Evolutionary conservation across 2,329 filamentous ascomycete genomes (phyloP), one percentile per base, ranked within the genome.

Genomic region (Fusarium sublunatum): DNA sequence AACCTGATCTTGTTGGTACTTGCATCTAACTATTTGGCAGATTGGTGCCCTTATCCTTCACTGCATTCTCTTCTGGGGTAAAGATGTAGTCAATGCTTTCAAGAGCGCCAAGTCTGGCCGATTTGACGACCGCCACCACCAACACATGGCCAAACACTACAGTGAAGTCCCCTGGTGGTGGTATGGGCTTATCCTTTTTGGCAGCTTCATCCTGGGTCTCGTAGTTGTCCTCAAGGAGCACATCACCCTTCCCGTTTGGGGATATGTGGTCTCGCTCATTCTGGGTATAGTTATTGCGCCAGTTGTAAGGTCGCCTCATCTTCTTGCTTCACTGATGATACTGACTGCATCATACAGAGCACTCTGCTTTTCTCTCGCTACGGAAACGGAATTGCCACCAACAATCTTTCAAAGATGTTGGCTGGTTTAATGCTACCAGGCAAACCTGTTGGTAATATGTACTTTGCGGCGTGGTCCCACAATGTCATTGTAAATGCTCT

Each of bases 391-490:
- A 85, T 86, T 31, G 82, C 82, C 7, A 86, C 83, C 3, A 86
- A 86, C 67, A 84, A 86, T 53, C 56, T 87, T 35, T 86, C 83
- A 19, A 85, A 86, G 62, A 83, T 86, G 82, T 56, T 86, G 43
- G 83, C 79, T 0, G 83, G 83, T 46, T 73, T 84, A 4, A 72
- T 83, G 54, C 62, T 85, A 3, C 83, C 83, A 2, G 80, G 77
- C 2, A 78, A 79, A 2, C 83, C 83, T 1, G 64, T 86, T 5
- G 83, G 82, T 3, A 86, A 86, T 70, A 83, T 86, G 81, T 86
- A 85, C 70, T 86, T 86, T 67, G 81, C 83, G 7, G 80, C 80
- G 10, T 86, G 83, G 83, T 86, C 83, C 1, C 84, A 87, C 71
- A 84, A 81, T 34, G 81, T 86, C 44, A 85, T 87, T 44, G 11